A percentile compares a stretch with the other conserved stretches of the same genome.
These are phyloP conservation scores for Epichloe bromicola DNA, from an alignment of 2,329 filamentous ascomycete species.

Conservation along the genomic window DNA sequence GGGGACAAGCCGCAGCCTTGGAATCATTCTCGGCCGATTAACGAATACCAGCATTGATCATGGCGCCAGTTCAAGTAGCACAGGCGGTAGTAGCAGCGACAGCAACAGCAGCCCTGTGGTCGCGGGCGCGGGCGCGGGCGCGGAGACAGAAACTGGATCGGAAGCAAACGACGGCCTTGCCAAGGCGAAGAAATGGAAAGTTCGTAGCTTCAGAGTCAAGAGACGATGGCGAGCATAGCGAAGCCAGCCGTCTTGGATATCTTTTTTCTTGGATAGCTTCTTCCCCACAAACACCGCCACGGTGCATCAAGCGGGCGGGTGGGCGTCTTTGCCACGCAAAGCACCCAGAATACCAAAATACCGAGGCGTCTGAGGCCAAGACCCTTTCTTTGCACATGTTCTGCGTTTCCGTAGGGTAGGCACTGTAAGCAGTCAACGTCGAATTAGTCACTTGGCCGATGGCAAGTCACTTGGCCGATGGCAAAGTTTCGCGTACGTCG, in stretches of 20 bases:
- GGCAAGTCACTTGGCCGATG: too few relatives aligned
- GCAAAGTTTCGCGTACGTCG: too few relatives aligned
- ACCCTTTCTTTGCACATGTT: too few relatives aligned
- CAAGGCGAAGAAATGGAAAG: conserved; percentile 3
- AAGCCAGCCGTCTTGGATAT: background rate
- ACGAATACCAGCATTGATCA: background rate
- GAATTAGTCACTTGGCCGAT: too few relatives aligned
- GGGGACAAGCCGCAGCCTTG: conserved; percentile 10
- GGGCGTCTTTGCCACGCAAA: too few relatives aligned
- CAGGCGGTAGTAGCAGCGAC: conserved; percentile 5
- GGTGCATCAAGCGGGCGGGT: too few relatives aligned
- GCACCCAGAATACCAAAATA: too few relatives aligned
- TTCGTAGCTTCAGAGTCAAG: conserved; percentile 3
- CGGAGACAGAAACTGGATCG: conserved; percentile 2
- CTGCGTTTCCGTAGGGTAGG: too few relatives aligned
- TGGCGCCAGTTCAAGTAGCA: conserved; percentile 7
- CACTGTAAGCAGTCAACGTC: too few relatives aligned
- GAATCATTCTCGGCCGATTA: conserved; percentile 8
- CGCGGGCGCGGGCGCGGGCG: conserved; percentile 1
- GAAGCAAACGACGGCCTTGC: background rate
- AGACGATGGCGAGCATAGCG: conserved; percentile 6
- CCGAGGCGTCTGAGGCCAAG: too few relatives aligned
- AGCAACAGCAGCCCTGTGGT: background rate
- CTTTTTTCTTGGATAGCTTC: background rate
- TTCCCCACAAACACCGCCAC: too few relatives aligned